Conservation (phyloP, 495 filamentous ascomycete species). For the Penicillium samsonianum region DNA sequence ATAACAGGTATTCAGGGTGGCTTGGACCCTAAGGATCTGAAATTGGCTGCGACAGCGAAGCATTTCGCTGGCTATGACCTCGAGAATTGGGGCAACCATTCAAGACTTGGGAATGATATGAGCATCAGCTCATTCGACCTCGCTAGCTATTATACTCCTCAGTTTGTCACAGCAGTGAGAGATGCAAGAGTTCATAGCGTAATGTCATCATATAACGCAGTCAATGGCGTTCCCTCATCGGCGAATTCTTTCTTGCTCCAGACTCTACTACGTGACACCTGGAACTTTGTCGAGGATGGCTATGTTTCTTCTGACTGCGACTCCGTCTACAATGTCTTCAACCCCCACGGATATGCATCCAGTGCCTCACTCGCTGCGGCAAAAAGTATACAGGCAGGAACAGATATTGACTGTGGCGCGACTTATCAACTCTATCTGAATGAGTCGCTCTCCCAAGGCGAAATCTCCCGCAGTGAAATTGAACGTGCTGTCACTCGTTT, state of each 20-base stretch:
- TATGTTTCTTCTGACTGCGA: conserved; percentile 62
- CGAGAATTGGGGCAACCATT: conserved; percentile 57
- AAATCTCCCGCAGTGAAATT: conserved; percentile 50
- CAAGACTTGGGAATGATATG: conserved; percentile 57
- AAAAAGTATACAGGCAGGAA: conserved; percentile 58
- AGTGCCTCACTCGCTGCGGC: conserved; percentile 51
- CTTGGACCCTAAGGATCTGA: conserved; percentile 43
- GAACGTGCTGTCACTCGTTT: conserved; percentile 56
- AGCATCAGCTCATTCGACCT: conserved; percentile 57
- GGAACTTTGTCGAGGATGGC: conserved; percentile 48
- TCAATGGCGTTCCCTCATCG: conserved; percentile 61
- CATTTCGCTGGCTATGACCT: conserved; percentile 68
- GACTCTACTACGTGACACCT: conserved; percentile 57
- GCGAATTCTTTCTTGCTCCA: conserved; percentile 58
- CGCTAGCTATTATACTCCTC: conserved; percentile 51
- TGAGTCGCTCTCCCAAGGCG: conserved; percentile 48
- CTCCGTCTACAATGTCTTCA: conserved; percentile 58
- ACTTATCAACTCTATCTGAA: conserved; percentile 55
- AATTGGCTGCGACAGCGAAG: conserved; percentile 64
- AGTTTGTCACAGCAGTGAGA: conserved; percentile 39
- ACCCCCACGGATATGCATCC: conserved; percentile 53
- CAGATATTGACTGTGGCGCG: conserved; percentile 62
- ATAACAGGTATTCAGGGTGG: conserved; percentile 63
- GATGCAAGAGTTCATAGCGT: conserved; percentile 58
- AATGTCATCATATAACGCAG: conserved; percentile 64